phyloP scores from a whole-genome alignment of 441 rosid genomes.

The Flueggea neowawraea region DNA sequence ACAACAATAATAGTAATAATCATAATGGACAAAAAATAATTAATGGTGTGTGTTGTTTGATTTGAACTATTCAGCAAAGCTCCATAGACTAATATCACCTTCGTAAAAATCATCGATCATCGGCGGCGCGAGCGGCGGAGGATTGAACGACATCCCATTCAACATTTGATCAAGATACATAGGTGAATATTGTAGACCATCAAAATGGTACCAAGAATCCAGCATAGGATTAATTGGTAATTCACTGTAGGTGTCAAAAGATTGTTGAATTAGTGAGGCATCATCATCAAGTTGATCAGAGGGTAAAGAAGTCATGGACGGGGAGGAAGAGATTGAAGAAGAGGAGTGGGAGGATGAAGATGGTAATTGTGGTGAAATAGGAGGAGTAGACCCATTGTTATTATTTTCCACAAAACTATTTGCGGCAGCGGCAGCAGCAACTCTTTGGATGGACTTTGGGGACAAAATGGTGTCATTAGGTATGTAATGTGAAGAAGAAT shows the following conservation, averaged over 20 bases:
- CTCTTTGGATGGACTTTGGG: constrained; percentile 84
- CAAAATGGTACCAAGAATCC: constrained; percentile 39
- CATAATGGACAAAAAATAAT: constrained; percentile 13
- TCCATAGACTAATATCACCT: constrained; percentile 69
- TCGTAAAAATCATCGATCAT: constrained; percentile 50
- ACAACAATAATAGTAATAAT: neutral
- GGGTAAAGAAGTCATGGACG: constrained; percentile 29
- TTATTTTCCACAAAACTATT: neutral
- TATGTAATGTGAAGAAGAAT: constrained; percentile 26
- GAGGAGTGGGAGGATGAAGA: constrained; percentile 39
- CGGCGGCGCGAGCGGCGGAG: constrained; percentile 24
- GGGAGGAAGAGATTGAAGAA: constrained; percentile 23
- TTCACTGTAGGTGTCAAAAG: constrained; percentile 23
- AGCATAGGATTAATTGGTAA: constrained; percentile 20
- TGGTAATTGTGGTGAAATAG: constrained; percentile 15
- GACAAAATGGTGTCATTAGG: constrained; percentile 41
- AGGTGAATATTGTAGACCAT: constrained; percentile 30
- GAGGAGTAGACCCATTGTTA: constrained; percentile 15
- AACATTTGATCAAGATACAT: constrained; percentile 48
- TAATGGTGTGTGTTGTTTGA: neutral
- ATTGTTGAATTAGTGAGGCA: constrained; percentile 33
- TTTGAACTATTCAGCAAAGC: constrained; percentile 39
- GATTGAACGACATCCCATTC: constrained; percentile 29
- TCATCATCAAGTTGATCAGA: constrained; percentile 61
- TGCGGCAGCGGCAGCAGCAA: constrained; percentile 51